Percentiles rank a stretch among this genome's conserved stretches.
Evolutionary conservation across 805 yeast species (phyloP).

Genomic region (Pichia cabralensis): DNA sequence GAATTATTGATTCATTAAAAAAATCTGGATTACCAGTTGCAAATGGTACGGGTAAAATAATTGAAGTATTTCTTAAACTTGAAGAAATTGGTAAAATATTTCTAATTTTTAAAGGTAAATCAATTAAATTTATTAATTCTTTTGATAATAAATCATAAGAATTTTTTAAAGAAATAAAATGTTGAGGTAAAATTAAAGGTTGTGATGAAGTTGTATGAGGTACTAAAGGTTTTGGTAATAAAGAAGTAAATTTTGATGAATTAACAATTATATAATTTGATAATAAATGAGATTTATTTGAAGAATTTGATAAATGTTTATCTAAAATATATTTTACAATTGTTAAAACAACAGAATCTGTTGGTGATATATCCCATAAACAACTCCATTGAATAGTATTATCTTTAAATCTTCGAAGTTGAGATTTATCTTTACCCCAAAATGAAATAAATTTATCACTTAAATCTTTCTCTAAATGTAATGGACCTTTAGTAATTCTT

Average conservation of each 20-base stretch:
- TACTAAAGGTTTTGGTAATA: slow-evolving; percentile 50
- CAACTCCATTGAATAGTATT: slow-evolving; percentile 87
- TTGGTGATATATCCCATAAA: slow-evolving; percentile 58
- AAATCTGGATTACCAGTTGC: slow-evolving; percentile 68
- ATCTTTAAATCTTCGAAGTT: slow-evolving; percentile 85
- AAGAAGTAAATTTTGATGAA: slow-evolving; percentile 36
- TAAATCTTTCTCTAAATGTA: slow-evolving; percentile 44
- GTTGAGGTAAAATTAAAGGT: slow-evolving; percentile 32
- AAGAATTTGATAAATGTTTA: slow-evolving; percentile 39
- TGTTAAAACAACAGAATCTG: slow-evolving; percentile 53
- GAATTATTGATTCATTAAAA: slow-evolving; percentile 70
- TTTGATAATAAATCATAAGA: slow-evolving; percentile 46
- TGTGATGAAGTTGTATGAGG: slow-evolving; percentile 47
- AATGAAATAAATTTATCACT: slow-evolving; percentile 65
- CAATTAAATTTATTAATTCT: slow-evolving; percentile 28
- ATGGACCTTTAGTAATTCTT: slow-evolving; percentile 81
- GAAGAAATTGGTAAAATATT: slow-evolving; percentile 68
- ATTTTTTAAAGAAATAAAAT: slow-evolving; percentile 33
- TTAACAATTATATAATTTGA: slow-evolving; percentile 29
- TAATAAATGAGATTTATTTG: slow-evolving; percentile 22
- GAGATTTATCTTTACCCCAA: slow-evolving; percentile 76
- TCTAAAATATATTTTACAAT: slow-evolving; percentile 56
- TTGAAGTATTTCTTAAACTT: slow-evolving; percentile 64
- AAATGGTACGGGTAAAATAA: slow-evolving; percentile 74
- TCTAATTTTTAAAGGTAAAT: slow-evolving; percentile 63